Evolutionary conservation across 257 asterid species (phyloP), one percentile per base, ranked within the genome.

Genomic region (Solanum sejunctum): DNA sequence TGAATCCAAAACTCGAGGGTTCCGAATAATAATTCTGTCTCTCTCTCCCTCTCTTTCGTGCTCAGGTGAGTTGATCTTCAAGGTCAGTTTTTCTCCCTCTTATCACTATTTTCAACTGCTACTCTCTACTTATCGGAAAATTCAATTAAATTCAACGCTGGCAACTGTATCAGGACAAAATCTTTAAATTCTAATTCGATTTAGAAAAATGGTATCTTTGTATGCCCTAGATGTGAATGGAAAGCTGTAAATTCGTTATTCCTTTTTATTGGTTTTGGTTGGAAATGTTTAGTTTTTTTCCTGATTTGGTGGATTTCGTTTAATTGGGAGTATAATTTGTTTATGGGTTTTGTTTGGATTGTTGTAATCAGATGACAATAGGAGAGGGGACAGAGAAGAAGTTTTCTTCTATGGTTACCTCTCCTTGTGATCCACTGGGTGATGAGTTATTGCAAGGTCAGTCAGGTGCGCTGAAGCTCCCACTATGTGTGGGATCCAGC

Each of bases 311-410:
- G 55, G 80, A 41, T 71, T 71, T 12, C 20, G 12, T 72, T 43
- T 72, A 0, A 60, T 81, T 71, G 51, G 60, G 47, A 81, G 10
- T 26, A 41, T 26, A 3, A 72, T 80, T 86, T 39, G 32, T 71
- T 63, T 63, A 28, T n/a, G 78, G 12, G 11, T 70, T 61, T 77
- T 39, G 57, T 72, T 28, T 81, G 86, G 82, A 66, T 70, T 57
- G 67, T 79, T 63, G 52, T 60, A 84, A 83, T 84, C 88, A 89
- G 91, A 91, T 93, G 97, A 90, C 79, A 84, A 87, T 83, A 87
- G 94, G 92, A 71, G 94, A 87, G 90, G 91, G 90, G 85, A 83
- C 88, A 63, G 92, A 78, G 92, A 93, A 91, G 92, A 88, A 89
- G 82, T 75, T 79, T 66, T 55, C 93, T 85, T 84, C 89, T 64